Evolutionary conservation across 495 filamentous ascomycete species (phyloP), one percentile per base, ranked within the genome.

Genomic region (Penicillium malachiteum): DNA sequence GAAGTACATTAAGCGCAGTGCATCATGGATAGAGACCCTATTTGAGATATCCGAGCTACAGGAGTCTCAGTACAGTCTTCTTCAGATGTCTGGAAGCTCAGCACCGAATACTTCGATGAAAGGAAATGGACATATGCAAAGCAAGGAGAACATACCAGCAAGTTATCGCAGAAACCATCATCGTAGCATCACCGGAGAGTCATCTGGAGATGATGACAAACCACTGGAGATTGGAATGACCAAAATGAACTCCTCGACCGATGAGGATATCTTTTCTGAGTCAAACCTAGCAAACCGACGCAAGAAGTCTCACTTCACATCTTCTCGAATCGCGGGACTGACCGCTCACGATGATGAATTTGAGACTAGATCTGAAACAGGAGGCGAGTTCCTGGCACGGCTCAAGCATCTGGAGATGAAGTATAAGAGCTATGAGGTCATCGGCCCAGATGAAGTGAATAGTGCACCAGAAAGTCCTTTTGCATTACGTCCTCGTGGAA

Each of bases 211-310:
- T 34, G 91, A 95, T 57, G 91, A 95, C 48, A 70, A 70, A 13
- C 89, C 89, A 18, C 68, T 96, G 12, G 91, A 95, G 71, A 96
- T 96, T 81, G 82, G 78, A 44, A 80, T 87, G 71, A 63, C 58
- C 37, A 72, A 64, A 31, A 55, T 75, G 30, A 64, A 62, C 1
- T 62, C 72, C 0, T 34, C 68, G 11, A 54, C 62, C 26, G 3
- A 41, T 9, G 45, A 50, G 12, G 50, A 58, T 35, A 49, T 56
- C 2, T 14, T 37, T 5, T 21, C 60, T 10, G 45, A 44, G 18
- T 31, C 53, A 5, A 54, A 51, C 26, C 49, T 42, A 14, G 53
- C 52, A 6, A 21, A 37, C 2, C 64, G 58, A 5, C 54, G 44
- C 5, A 55, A 50, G 39, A 62, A 52, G 37, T 65, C 64, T 5